Percentiles rank a stretch among this genome's conserved stretches.
These are phyloP conservation scores for Fusarium algeriense DNA, from an alignment of 2,329 filamentous ascomycete genomes.

Conservation along the genomic window DNA sequence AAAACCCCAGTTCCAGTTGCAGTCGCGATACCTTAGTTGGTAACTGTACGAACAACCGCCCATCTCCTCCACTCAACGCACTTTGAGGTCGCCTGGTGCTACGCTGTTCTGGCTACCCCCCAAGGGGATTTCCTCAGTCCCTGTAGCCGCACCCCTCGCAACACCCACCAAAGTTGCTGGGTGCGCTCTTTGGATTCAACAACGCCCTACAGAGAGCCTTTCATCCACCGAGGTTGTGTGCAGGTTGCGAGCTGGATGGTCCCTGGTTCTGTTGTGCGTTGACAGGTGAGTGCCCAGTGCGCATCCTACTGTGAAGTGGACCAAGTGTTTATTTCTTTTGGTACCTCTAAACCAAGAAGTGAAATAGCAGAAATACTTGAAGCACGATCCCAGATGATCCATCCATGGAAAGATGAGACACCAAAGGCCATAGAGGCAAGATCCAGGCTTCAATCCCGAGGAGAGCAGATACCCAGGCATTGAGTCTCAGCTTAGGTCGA, in stretches of 20 bases:
- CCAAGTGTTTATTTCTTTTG: conserved; percentile 11
- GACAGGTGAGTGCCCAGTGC: conserved; percentile 48
- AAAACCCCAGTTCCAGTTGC: conserved; percentile 21
- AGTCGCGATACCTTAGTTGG: conserved; percentile 16
- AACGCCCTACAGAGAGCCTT: conserved; percentile 35
- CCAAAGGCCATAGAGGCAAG: conserved; percentile 19
- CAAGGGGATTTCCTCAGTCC: conserved; percentile 24
- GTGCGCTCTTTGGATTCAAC: conserved; percentile 29
- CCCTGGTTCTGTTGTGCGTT: conserved; percentile 45
- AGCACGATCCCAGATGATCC: conserved; percentile 11
- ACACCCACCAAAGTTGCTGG: conserved; percentile 41
- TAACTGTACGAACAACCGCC: conserved; percentile 35
- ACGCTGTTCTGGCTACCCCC: conserved; percentile 51
- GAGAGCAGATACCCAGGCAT: conserved; percentile 7
- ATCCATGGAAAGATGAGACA: conserved; percentile 27
- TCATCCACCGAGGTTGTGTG: conserved; percentile 44
- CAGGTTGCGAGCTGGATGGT: conserved; percentile 39
- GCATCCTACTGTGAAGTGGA: conserved; percentile 42
- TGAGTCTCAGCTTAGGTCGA: conserved; percentile 27
- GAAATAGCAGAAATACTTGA: conserved; percentile 34
- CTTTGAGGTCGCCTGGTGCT: conserved; percentile 45
- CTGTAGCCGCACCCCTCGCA: conserved; percentile 46
- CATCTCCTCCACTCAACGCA: conserved; percentile 39
- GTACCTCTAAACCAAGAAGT: conserved; percentile 4
- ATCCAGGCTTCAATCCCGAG: conserved; percentile 17